phyloP scores from a whole-genome alignment of 257 asterid genomes.

The Solanum lignicaule region DNA sequence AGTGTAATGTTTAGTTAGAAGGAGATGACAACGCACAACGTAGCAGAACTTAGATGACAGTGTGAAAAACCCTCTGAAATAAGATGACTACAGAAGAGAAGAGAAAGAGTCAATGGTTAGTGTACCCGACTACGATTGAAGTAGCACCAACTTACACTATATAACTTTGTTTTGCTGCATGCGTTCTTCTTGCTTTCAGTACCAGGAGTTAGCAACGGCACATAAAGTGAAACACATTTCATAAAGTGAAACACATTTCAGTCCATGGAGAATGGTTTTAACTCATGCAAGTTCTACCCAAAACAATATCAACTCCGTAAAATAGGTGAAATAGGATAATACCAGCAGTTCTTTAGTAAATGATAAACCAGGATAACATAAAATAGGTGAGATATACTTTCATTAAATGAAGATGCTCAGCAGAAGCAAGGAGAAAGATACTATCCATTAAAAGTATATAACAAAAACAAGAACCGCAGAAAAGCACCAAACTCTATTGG shows the following conservation, averaged over 20 bases:
- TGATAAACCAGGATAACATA: not conserved
- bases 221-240: not conserved
- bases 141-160: not conserved
- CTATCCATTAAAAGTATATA: not conserved
- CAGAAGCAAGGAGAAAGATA: not conserved
- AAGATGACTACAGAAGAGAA: not conserved
- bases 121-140: not conserved
- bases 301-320: not conserved
- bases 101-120: not conserved
- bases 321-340: not conserved
- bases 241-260: not conserved
- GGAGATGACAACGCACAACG: not conserved
- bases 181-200: not conserved
- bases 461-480: not conserved
- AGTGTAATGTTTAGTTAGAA: not conserved
- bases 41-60: not conserved
- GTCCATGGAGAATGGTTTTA: not conserved
- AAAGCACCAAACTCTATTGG: not conserved
- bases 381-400: not conserved
- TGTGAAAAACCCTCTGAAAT: not conserved
- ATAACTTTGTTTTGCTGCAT: not conserved
- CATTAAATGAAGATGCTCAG: not conserved
- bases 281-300: not conserved
- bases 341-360: not conserved
- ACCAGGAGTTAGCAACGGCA: not conserved